These are phyloP conservation scores for Beauveria australis DNA, from an alignment of 2,329 filamentous ascomycete species.

Conservation along the genomic window DNA sequence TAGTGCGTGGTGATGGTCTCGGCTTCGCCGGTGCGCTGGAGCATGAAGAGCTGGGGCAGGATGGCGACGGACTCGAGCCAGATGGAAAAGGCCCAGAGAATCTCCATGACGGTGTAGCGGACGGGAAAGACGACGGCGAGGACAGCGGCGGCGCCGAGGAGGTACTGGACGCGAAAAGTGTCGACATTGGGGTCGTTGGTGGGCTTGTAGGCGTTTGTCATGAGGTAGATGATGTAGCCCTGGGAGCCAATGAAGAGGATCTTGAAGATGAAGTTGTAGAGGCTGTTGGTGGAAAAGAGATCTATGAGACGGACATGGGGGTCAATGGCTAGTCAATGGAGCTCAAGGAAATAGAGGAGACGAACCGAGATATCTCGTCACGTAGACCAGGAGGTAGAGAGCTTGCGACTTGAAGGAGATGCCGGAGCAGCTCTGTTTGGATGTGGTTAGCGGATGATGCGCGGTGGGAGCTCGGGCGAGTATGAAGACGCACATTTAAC, in stretches of 20 bases:
- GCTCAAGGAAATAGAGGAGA: background rate
- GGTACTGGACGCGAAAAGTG: slow-evolving; percentile 94
- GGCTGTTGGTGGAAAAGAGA: slow-evolving; percentile 72
- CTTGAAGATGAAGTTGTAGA: slow-evolving; percentile 95
- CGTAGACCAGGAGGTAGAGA: slow-evolving; percentile 87
- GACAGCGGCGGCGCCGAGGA: slow-evolving; percentile 71
- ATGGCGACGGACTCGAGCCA: slow-evolving; percentile 98
- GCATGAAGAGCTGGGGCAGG: slow-evolving; percentile 93
- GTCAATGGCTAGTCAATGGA: slow-evolving; percentile 1
- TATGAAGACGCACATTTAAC: slow-evolving; percentile 60
- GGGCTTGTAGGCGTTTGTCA: slow-evolving; percentile 95
- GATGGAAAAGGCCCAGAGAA: slow-evolving; percentile 95
- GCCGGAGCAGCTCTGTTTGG: slow-evolving; percentile 95
- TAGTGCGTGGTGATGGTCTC: slow-evolving; percentile 99
- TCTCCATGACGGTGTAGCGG: slow-evolving; percentile 73
- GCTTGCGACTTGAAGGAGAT: slow-evolving; percentile 99
- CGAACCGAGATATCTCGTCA: slow-evolving; percentile 82
- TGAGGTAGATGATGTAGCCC: slow-evolving; percentile 92
- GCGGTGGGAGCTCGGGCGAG: background rate
- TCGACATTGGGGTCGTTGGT: slow-evolving; percentile 96
- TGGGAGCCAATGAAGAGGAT: slow-evolving; percentile 87
- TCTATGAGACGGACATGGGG: slow-evolving; percentile 40
- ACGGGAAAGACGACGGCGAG: slow-evolving; percentile 79
- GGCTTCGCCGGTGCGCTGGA: slow-evolving; percentile 93
- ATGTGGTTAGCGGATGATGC: slow-evolving; percentile 16